Base-by-base conservation (phyloP, 1,139 yeast genomes). In the Suhomyces kunorum region DNA sequence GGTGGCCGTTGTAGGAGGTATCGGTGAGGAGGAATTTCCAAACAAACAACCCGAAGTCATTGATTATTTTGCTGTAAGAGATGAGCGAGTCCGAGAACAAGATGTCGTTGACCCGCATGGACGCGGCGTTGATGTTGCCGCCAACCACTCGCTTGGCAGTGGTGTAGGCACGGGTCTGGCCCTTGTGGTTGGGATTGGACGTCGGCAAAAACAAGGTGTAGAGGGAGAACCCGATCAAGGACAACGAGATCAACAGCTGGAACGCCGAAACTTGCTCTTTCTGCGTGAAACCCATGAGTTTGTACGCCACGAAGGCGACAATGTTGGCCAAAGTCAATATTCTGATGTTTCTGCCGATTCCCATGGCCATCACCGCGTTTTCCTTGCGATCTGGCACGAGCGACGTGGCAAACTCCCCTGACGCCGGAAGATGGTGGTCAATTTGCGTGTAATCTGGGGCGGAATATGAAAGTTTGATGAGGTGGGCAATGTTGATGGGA, bases 41-140 rank as follows among this genome's bases (percentile, higher is more conserved):
- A 30, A 57, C 32, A 65, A 64, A 62, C 59, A 82, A 55, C 9
- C 78, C 75, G 18, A 83, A 64, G 61, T 90, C 97, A 39, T 85
- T 82, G 38, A 87, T 53, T 0, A 88, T 87, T 57, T 82, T 83
- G 9, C 86, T 69, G 55, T 84, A 88, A 0, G 96, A 87, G 1
- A 92, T 84, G 38, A 89, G 65, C 4, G 88, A 80, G 66, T 89
- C 97, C 6, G 95, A 81, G 8, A 88, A 61, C 42, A 90, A 63
- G 35, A 88, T 85, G 56, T 89, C 96, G 43, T 87, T 85, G 20
- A 87, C 80, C 54, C 96, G 69, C 64, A 79, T 66, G 3, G 74
- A 70, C 18, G 63, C 51, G 4, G 71, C 61, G 49, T 83, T 81
- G 45, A 85, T 77, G 8, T 69, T 65, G 5, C 94, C 88, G 35